phyloP scores from a whole-genome alignment of 2,329 filamentous ascomycete species.

The Annulohypoxylon truncatum region DNA sequence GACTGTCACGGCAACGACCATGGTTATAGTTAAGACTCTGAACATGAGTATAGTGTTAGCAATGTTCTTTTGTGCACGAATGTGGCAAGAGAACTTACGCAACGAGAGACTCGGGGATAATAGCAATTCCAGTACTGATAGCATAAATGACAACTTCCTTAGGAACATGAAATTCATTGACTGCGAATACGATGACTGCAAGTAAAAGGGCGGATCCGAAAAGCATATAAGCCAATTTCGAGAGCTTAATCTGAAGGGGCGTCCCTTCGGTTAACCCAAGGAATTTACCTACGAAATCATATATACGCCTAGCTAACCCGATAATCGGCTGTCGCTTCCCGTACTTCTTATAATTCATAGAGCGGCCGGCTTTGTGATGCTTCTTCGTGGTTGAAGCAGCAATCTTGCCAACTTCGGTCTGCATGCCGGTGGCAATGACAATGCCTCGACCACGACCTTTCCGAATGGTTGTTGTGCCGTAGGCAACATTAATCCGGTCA shows the following conservation, averaged over 20 bases:
- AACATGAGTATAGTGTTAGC: constrained; percentile 33
- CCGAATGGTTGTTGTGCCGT: constrained; percentile 77
- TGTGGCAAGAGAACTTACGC: constrained; percentile 56
- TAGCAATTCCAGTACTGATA: constrained; percentile 69
- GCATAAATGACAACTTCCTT: constrained; percentile 69
- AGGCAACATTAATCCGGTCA: constrained; percentile 79
- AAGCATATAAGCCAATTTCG: constrained; percentile 79
- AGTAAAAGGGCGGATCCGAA: constrained; percentile 75
- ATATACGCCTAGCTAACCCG: constrained; percentile 59
- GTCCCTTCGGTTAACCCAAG: constrained; percentile 75
- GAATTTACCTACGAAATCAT: constrained; percentile 66
- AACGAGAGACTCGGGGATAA: constrained; percentile 73
- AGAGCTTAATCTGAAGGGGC: constrained; percentile 81
- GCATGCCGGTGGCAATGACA: constrained; percentile 78
- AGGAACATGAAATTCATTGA: constrained; percentile 63
- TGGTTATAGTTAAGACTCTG: constrained; percentile 75
- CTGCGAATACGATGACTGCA: constrained; percentile 68
- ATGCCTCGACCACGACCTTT: constrained; percentile 79
- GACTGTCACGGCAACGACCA: constrained; percentile 72
- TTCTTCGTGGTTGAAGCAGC: constrained; percentile 66
- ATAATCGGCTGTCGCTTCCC: constrained; percentile 63
- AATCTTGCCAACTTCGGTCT: constrained; percentile 77
- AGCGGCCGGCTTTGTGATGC: constrained; percentile 65
- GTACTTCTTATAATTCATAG: constrained; percentile 66
- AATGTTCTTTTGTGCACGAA: neutral